Conservation (phyloP, 176 grass and related monocot genomes). For the Alloteropsis semialata region DNA sequence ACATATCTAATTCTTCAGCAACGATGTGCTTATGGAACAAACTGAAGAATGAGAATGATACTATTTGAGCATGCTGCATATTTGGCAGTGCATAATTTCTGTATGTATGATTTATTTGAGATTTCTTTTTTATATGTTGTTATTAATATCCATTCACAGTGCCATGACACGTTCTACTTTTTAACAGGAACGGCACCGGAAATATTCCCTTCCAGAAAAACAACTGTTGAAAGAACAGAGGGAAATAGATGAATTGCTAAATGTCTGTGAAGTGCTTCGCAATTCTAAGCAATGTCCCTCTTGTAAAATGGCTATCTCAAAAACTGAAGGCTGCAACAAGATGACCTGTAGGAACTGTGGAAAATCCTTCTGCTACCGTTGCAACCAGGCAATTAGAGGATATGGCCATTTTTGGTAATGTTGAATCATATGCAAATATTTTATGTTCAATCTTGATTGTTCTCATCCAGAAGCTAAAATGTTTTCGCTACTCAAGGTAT, state of each 20-base stretch:
- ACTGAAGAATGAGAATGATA: not conserved
- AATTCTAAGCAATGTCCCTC: constrained; percentile 62
- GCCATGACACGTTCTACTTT: not conserved
- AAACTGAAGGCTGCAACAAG: constrained; percentile 72
- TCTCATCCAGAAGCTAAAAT: not conserved
- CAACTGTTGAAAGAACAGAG: constrained; percentile 48
- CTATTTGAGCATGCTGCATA: not conserved
- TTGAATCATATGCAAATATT: not conserved
- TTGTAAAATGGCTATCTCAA: constrained; percentile 81
- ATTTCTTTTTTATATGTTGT: not conserved
- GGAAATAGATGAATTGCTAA: constrained; percentile 56
- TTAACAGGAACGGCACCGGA: not conserved
- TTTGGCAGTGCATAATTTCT: not conserved
- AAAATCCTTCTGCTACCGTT: constrained; percentile 69
- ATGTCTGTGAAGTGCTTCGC: constrained; percentile 48
- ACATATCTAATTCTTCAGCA: not conserved
- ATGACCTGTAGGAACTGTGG: constrained; percentile 66
- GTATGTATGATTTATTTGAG: not conserved
- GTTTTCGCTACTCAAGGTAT: constrained; percentile 24
- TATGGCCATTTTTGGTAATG: constrained; percentile 69
- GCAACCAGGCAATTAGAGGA: constrained; percentile 60
- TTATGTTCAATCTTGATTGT: not conserved
- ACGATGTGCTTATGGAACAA: not conserved
- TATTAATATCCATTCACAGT: not conserved
- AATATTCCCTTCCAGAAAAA: constrained; percentile 14